Evolutionary conservation across 192 early-diverging fungal genomes (phyloP).

Genomic region (Podila epigama): DNA sequence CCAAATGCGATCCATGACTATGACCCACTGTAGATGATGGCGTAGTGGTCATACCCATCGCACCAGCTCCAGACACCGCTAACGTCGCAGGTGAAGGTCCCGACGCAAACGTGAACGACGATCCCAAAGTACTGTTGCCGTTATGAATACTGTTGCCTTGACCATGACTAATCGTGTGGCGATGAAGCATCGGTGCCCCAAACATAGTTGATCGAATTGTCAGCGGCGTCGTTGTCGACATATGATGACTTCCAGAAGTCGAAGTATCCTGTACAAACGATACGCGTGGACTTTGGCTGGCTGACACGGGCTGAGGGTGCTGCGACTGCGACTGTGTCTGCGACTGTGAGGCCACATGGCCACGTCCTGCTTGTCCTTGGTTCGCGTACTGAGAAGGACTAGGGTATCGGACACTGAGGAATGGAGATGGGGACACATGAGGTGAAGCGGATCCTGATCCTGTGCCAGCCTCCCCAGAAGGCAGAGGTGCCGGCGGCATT

Average conservation of each 20-base stretch:
- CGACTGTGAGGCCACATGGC: too few species aligned
- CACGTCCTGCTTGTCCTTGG: not conserved
- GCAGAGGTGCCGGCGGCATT: conserved; percentile 1
- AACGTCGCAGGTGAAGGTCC: not conserved
- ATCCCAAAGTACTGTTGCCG: not conserved
- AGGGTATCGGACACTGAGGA: conserved; percentile 1
- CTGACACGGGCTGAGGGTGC: not conserved
- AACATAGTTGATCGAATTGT: conserved; percentile 4
- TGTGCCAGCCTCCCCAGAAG: not conserved
- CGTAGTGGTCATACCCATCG: not conserved
- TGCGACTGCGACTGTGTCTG: not conserved
- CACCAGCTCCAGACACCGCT: not conserved
- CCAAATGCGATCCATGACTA: not conserved
- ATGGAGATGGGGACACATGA: not conserved
- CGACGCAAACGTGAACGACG: not conserved
- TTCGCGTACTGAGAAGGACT: too few species aligned
- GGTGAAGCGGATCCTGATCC: not conserved
- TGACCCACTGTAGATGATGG: too few species aligned
- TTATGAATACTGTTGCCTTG: not conserved
- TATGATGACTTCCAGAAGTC: not conserved
- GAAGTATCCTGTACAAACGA: conserved; percentile 2
- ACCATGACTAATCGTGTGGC: not conserved
- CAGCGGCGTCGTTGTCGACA: not conserved
- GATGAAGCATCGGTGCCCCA: not conserved
- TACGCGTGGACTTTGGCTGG: not conserved